Percentiles rank a stretch among this genome's conserved stretches.
Conservation (phyloP, 1,284 basidiomycete species). For the Xerocomus nothofagi region DNA sequence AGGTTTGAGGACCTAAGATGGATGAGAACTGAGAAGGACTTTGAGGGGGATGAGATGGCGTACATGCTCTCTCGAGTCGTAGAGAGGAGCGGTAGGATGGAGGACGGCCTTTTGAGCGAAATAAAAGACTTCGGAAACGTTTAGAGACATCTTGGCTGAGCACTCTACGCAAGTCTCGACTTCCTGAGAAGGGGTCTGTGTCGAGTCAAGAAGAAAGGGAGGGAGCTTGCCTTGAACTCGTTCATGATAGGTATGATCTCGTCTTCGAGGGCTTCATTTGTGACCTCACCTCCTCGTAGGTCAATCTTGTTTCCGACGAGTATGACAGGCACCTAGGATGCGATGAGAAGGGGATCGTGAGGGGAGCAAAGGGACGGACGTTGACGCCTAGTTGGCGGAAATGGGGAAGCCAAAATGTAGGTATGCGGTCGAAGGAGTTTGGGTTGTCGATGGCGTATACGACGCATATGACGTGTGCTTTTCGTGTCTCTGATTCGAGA, state of each 20-base stretch:
- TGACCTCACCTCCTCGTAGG: slow-evolving; percentile 87
- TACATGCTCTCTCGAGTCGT: slow-evolving; percentile 95
- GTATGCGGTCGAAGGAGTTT: slow-evolving; percentile 94
- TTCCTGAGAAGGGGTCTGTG: slow-evolving; percentile 55
- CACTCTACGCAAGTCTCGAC: slow-evolving; percentile 99
- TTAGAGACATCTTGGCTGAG: slow-evolving; percentile 85
- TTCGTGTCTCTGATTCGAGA: slow-evolving; percentile 91
- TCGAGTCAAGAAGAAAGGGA: slow-evolving; percentile 5
- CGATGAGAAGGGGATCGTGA: slow-evolving; percentile 8
- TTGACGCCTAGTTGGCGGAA: slow-evolving; percentile 95
- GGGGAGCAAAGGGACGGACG: slow-evolving; percentile 44
- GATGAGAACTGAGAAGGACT: slow-evolving; percentile 5
- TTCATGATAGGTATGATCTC: slow-evolving; percentile 96
- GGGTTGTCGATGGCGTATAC: slow-evolving; percentile 97
- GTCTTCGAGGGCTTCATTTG: slow-evolving; percentile 92
- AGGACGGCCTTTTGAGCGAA: slow-evolving; percentile 98
- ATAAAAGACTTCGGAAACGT: slow-evolving; percentile 99
- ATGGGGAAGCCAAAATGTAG: slow-evolving; percentile 98
- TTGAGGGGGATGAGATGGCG: slow-evolving; percentile 7
- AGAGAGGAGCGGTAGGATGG: slow-evolving; percentile 95
- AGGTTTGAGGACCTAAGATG: slow-evolving; percentile 81
- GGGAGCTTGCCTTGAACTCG: slow-evolving; percentile 81
- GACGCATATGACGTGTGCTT: slow-evolving; percentile 97
- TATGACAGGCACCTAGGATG: slow-evolving; percentile 85
- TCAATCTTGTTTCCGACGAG: slow-evolving; percentile 99